Base-by-base conservation (phyloP, 2,329 filamentous ascomycete species). In the Chaetomium olivaceum region DNA sequence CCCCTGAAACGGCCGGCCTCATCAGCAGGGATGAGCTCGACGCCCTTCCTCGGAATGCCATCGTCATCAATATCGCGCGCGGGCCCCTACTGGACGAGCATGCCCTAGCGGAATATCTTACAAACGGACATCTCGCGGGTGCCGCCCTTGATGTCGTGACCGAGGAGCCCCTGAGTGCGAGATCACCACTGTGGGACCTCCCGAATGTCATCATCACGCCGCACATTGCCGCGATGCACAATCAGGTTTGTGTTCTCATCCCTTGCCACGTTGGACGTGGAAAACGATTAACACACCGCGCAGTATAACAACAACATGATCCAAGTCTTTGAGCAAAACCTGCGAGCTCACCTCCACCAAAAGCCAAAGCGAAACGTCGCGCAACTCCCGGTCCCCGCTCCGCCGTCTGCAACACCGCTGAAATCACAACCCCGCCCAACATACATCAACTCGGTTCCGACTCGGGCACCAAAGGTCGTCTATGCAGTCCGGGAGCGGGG, bases 151-250 rank as follows among this genome's bases (percentile, higher is more conserved):
- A 54, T n/a, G 58, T 61, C 5, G 58, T 29, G 3, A 12, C 11
- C 12, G 46, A 61, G 21, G 58, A 61, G 31, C 58, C 58, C n/a
- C 27, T 61, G 19, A 27, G 16, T 4, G 50, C n/a, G 2, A 29
- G 21, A 7, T 52, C 46, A 4, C 46, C 46, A 1, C 23, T 61
- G 6, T 61, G 58, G 58, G 58, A 54, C 14, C 12, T 52, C 31
- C 46, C 46, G 21, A 61, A 61, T n/a, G n/a, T 54, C 5, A 39
- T 61, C 33, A 61, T 61, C 21, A 61, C 58, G 9, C 58, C 58
- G 3, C 58, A 61, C 33, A 39, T 61, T 14, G 27, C 58, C 12
- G 58, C 50, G 11, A 52, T 61, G 46, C 58, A 61, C 11, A n/a
- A 29, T 19, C 25, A 61, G 58, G 58, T 61, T n/a, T 50, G n/a